Evolutionary conservation across 129 eudicot genomes (phyloP).

Genomic region (Sambucus nigra): DNA sequence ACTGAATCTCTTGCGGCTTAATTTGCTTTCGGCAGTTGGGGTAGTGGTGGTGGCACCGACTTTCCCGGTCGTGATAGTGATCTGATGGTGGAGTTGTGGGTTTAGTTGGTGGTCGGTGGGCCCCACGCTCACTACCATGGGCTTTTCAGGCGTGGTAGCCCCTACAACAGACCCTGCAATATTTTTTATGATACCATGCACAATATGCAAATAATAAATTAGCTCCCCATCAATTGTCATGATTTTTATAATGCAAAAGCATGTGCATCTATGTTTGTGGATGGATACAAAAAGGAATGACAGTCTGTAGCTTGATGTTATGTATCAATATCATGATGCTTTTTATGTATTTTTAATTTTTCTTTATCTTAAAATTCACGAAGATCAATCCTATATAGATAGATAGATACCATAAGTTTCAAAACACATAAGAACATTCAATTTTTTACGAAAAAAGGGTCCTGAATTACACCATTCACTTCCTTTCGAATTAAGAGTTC

Average conservation of each 20-base stretch:
- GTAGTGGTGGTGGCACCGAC: slow-evolving; percentile 5
- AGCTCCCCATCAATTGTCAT: background rate
- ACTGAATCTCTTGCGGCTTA: slow-evolving; percentile 36
- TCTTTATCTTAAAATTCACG: too few species aligned
- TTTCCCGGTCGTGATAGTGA: slow-evolving; percentile 34
- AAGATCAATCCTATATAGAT: too few species aligned
- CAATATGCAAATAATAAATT: background rate
- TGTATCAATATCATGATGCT: background rate
- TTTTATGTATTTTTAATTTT: background rate
- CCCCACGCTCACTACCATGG: slow-evolving; percentile 23
- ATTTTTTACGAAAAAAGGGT: background rate
- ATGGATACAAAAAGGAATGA: slow-evolving; percentile 23
- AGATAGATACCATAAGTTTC: too few species aligned
- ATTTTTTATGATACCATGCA: background rate
- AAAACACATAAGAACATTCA: too few species aligned
- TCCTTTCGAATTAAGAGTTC: too few species aligned
- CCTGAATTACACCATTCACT: too few species aligned
- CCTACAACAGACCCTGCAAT: slow-evolving; percentile 18
- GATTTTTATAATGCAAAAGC: slow-evolving; percentile 13
- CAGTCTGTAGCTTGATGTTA: background rate
- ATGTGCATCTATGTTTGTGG: slow-evolving; percentile 19
- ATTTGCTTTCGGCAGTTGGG: slow-evolving; percentile 22
- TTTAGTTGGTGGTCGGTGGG: slow-evolving; percentile 16
- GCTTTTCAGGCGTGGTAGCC: slow-evolving; percentile 39
- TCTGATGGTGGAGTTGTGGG: slow-evolving; percentile 50